These are phyloP conservation scores for Schizochytrium sp. DNA, from an alignment of 108 stramenopile genomes.

Conservation along the genomic window DNA sequence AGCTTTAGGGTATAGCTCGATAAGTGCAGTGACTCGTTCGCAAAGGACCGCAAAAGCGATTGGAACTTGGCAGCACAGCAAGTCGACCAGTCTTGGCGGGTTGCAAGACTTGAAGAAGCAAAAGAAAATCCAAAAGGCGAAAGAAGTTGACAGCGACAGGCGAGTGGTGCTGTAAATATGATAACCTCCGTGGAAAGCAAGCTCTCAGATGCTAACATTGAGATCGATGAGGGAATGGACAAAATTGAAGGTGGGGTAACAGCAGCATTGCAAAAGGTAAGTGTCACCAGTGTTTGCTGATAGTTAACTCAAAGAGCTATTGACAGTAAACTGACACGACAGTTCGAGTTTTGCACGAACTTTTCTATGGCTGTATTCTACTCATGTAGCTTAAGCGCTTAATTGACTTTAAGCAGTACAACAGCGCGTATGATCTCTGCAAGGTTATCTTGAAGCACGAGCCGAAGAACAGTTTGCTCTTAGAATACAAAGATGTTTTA, in stretches of 20 bases:
- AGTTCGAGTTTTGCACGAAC: neutral
- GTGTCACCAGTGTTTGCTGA: neutral
- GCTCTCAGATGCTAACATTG: neutral
- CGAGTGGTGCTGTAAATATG: no score
- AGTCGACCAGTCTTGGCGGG: no score
- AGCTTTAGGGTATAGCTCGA: no score
- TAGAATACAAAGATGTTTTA: neutral
- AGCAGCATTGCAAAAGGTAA: slow-evolving; percentile 5
- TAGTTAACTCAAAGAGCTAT: neutral
- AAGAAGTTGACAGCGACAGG: no score
- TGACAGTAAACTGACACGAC: slow-evolving; percentile 1
- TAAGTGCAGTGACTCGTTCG: no score
- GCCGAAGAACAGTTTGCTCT: slow-evolving; percentile 4
- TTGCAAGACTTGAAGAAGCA: no score
- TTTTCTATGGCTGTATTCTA: neutral
- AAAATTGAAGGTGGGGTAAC: neutral
- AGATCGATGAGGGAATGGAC: neutral
- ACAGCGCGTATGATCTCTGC: neutral
- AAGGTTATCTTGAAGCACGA: neutral
- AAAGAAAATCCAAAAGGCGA: no score
- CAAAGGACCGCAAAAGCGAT: no score
- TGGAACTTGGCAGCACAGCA: no score
- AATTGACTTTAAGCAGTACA: slow-evolving; percentile 39
- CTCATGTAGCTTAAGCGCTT: neutral
- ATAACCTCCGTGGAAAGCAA: neutral